Evolutionary conservation across 2,329 filamentous ascomycete genomes (phyloP).

Genomic region (Fusarium bactridioides): DNA sequence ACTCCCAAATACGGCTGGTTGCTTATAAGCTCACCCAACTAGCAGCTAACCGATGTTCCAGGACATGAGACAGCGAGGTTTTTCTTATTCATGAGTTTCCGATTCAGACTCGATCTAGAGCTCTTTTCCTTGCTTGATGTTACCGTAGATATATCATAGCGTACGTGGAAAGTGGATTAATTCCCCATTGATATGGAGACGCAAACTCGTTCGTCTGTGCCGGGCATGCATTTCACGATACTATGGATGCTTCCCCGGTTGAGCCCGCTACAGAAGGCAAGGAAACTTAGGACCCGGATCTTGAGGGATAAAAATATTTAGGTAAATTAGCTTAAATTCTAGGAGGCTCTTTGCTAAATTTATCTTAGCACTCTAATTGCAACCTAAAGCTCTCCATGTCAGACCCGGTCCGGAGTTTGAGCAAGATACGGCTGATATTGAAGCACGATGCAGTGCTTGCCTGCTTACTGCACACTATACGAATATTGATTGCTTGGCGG

Average conservation of each 20-base stretch:
- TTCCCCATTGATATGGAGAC: conserved; percentile 11
- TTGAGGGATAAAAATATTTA: neutral
- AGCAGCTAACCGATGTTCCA: conserved; percentile 11
- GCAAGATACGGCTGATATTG: conserved; percentile 13
- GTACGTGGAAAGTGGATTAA: conserved; percentile 21
- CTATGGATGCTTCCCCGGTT: conserved; percentile 2
- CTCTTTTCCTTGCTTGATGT: conserved; percentile 15
- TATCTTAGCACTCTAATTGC: neutral
- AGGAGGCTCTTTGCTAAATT: neutral
- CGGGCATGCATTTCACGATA: conserved; percentile 13
- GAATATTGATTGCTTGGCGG: conserved; percentile 13
- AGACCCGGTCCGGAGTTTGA: conserved; percentile 18
- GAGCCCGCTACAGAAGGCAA: neutral
- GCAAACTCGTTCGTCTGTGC: conserved; percentile 3
- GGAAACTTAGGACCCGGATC: neutral
- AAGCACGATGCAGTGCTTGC: conserved; percentile 11
- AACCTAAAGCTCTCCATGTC: neutral
- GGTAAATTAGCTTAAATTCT: neutral
- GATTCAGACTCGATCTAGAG: conserved; percentile 28
- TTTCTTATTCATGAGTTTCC: conserved; percentile 2
- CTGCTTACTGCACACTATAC: neutral
- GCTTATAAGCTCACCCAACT: neutral
- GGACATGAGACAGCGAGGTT: conserved; percentile 7
- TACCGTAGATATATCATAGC: conserved; percentile 8
- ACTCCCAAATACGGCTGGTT: neutral